Base-by-base conservation (phyloP, 257 asterid species). In the Avicennia marina region DNA sequence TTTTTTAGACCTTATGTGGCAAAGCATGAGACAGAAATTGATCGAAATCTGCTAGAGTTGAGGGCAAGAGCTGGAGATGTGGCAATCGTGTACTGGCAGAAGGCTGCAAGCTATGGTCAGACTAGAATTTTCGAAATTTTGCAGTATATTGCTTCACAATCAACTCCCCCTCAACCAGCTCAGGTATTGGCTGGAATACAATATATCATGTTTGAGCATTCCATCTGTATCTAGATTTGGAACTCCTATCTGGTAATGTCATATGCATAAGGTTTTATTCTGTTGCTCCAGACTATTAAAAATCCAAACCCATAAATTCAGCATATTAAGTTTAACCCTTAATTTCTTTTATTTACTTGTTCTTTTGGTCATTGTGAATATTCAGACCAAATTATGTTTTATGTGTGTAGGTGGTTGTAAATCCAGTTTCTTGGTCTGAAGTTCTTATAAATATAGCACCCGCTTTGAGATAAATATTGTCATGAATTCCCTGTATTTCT, bases 11-110 rank as follows among this genome's bases (percentile, higher is more conserved):
- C 98, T 16, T 65, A 89, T 46, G 75, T 93, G 26, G 70, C 87
- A 7, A 84, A 78, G 81, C 97, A 89, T 46, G 98, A 93, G 77
- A 25, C 85, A 41, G 98, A 93, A 60, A 93, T 93, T 66, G 98
- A 93, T 64, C 88, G 94, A 16, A 89, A 47, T 64, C 67, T 93
- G 84, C 57, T 71, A 68, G 97, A 93, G 73, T 63, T 89, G 67
- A 83, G 82, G 71, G 66, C 64, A 52, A 86, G 87, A 77, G 98
- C 95, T 44, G 97, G 85, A 26, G 98, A 89, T 77, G 67, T 89
- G 78, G 73, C 69, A 34, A 59, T 84, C 33, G 20, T 68, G 53
- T 86, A 81, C 62, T 78, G 85, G 81, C 84, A 78, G 74, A 86
- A 62, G 67, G 79, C 74, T 65, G 68, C 85, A 9, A 78, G 81